Evolutionary conservation across 371 early-diverging fungal species (phyloP).

Genomic region (Mucor velutinosus): DNA sequence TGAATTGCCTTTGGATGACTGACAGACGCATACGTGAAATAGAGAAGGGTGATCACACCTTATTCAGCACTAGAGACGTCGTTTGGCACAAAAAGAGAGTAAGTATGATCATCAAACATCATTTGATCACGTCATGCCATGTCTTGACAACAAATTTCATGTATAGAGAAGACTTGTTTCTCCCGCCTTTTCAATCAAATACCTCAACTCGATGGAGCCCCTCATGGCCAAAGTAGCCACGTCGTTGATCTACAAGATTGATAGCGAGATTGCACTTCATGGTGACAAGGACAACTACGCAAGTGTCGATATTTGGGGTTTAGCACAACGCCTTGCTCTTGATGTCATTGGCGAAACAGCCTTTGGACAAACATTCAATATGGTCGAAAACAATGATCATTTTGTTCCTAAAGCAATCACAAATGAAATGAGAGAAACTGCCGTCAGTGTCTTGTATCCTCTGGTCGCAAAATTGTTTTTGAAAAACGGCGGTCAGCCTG

Average conservation of each 20-base stretch:
- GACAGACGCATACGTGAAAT: neutral
- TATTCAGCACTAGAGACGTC: constrained; percentile 34
- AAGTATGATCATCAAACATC: constrained; percentile 2
- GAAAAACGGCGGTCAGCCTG: neutral
- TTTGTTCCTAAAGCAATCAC: constrained; percentile 29
- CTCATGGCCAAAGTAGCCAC: constrained; percentile 27
- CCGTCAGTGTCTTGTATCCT: constrained; percentile 10
- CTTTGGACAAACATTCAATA: constrained; percentile 53
- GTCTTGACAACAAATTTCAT: neutral
- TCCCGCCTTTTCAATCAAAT: constrained; percentile 48
- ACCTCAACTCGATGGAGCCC: constrained; percentile 42
- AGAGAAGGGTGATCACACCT: constrained; percentile 15
- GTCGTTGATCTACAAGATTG: constrained; percentile 23
- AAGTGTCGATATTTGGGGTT: constrained; percentile 36
- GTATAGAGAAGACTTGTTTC: constrained; percentile 43
- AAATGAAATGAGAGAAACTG: constrained; percentile 4
- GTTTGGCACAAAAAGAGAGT: constrained; percentile 40
- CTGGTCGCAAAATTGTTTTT: constrained; percentile 8
- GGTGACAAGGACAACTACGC: constrained; percentile 6
- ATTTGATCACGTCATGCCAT: neutral
- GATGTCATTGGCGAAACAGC: constrained; percentile 58
- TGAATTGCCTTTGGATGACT: too few relatives aligned
- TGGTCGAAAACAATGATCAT: constrained; percentile 44
- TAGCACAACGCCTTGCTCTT: constrained; percentile 37
- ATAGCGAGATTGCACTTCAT: constrained; percentile 8